Base-by-base conservation (phyloP, 2,329 filamentous ascomycete species). In the Ophidiomyces ophidiicola region DNA sequence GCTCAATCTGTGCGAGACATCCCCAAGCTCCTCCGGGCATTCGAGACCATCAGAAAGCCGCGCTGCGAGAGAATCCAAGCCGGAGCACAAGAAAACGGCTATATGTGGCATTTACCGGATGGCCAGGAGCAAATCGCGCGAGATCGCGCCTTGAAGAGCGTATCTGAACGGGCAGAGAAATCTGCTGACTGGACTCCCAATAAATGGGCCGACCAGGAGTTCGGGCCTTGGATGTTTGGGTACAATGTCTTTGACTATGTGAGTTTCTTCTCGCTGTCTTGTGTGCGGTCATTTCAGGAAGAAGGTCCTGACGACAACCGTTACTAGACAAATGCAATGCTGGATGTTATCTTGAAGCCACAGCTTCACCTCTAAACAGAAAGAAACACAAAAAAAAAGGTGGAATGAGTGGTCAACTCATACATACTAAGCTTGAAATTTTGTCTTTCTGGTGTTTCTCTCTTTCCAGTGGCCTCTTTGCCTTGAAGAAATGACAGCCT, bases 11-110 rank as follows among this genome's bases (percentile, higher is more conserved):
- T 11, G 7, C n/a, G 24, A 20, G 34, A 38, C 11, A 33, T 43
- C 14, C 34, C 41, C 6, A 29, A 29, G 19, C 10, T 36, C 11
- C 15, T 42, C 8, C 26, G 20, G 12, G 26, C 35, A 2, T 38
- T 38, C 14, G 41, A 43, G 14, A 30, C 34, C 2, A 33, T 32
- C 10, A 36, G 41, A 23, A 39, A 38, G 26, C 26, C 30, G 10
- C 35, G 41, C 2, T 33, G 26, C 29, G 35, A 43, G 21, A 26
- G 34, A 29, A 34, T 43, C 20, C 41, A 43, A 24, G 10, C 5
- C 5, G 18, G 6, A 6, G 31, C 34, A 18, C 41, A 28, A 20
- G 19, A 21, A 4, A 35, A 41, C 20, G 38, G 32, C 7, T 17
- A 41, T 11, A 20, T 41, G 10, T 36, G 32, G 32, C 39, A 36